Base-by-base conservation (phyloP, 208 protist species). In the Leishmania arabica region DNA sequence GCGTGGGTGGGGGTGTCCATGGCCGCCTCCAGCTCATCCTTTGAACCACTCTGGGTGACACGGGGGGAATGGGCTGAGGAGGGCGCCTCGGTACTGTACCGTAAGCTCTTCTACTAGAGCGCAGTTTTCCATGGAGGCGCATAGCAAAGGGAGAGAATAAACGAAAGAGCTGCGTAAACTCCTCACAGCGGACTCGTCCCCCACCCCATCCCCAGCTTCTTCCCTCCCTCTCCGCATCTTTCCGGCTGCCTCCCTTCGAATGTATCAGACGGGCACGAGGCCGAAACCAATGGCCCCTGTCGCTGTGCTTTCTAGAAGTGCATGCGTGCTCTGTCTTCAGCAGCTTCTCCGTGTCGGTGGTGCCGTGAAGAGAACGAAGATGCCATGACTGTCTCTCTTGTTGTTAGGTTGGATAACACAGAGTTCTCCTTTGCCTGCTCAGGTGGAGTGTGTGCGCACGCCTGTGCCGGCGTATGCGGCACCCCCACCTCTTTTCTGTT, bases 1-100 rank as follows among this genome's bases (percentile, higher is more conserved):
- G 90, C 93, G 45, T 97, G 95, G 93, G 81, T 77, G 2, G 95
- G 95, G 13, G 93, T 92, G 8, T 95, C 92, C n/a, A 83, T 97
- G 66, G 88, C 90, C 11, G 92, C 95, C 9, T 85, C 88, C 11
- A 95, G 91, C 82, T 94, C 93, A 1, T 89, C 93, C 24, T 96
- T 97, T 82, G 79, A 86, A 7, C 87, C 95, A 21, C 71, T 97
- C 51, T 97, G 95, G 93, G 86, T 97, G 42, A 95, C 92, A 45
- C 83, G 87, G 1, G 78, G 84, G 0, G 93, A 97, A 80, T 90
- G 91, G 85, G 86, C 87, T n/a, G 93, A 96, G 82, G 88, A 95
- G 73, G 95, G 95, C 9, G 78, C 80, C 27, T 90, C 89, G 34
- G 87, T 91, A 47, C 87, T 97, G 7, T 79, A 91, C 71, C 86